A percentile compares a stretch with the other conserved stretches of the same genome.
Conservation (phyloP, 2,329 filamentous ascomycete genomes). For the Arachnopeziza araneosa region DNA sequence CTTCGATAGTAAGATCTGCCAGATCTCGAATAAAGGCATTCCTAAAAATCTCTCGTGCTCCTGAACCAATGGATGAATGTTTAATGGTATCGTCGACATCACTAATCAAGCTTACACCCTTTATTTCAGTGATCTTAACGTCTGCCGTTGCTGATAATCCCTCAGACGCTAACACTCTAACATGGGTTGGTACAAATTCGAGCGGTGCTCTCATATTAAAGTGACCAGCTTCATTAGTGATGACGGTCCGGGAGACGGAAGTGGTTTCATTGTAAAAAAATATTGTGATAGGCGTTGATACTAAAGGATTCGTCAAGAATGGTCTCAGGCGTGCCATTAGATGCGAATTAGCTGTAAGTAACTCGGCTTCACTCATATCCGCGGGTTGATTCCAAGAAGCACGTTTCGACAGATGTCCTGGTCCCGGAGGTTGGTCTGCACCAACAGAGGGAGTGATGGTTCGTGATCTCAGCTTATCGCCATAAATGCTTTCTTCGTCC, state of each 20-base stretch:
- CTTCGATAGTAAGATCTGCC: conserved; percentile 73
- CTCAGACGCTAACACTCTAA: conserved; percentile 82
- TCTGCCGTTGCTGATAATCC: conserved; percentile 75
- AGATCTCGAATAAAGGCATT: conserved; percentile 92
- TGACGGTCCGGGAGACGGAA: conserved; percentile 78
- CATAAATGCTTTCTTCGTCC: conserved; percentile 30
- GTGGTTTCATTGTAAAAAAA: conserved; percentile 89
- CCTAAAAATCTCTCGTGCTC: conserved; percentile 89
- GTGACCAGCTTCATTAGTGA: conserved; percentile 84
- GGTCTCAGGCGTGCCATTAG: conserved; percentile 83
- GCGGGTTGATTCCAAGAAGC: conserved; percentile 34
- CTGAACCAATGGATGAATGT: conserved; percentile 81
- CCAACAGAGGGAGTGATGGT: conserved; percentile 16
- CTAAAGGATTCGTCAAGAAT: conserved; percentile 80
- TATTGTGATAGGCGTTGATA: conserved; percentile 73
- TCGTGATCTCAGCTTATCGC: conserved; percentile 15
- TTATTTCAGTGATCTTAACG: conserved; percentile 69
- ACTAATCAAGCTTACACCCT: conserved; percentile 86
- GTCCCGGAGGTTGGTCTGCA: conserved; percentile 27
- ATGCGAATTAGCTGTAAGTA: conserved; percentile 75
- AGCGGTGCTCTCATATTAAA: conserved; percentile 76
- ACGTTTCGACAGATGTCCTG: conserved; percentile 39
- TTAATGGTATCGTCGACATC: conserved; percentile 98
- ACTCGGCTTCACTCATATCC: conserved; percentile 70
- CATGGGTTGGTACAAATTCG: conserved; percentile 85